Evolutionary conservation across 2,329 filamentous ascomycete species (phyloP), one percentile per base, ranked within the genome.

Genomic region (Cladobotryum mycophilum): DNA sequence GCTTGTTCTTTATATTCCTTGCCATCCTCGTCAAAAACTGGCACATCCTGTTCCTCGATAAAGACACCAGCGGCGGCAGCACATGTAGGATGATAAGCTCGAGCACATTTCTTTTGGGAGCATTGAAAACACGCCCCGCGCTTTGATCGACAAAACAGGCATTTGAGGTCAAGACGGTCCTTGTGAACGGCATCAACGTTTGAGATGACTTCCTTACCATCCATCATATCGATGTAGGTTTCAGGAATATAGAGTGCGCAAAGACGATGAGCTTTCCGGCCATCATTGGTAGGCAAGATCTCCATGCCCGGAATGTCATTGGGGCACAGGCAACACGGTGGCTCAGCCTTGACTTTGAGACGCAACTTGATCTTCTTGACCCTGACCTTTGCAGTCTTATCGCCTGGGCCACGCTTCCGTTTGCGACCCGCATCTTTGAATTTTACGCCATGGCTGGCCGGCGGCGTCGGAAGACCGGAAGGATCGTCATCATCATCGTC

Each of bases 71-170:
- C 92, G 18, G 92, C 85, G 7, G 90, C 86, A 3, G 93, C 93
- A 65, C 93, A 99, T 1, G 91, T 97, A 14, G 92, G 88, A 66
- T 99, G 93, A 69, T 96, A 99, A 8, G 92, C 86, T 56, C 93
- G 79, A 4, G 89, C 86, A 62, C 93, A 99, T 67, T 96, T 97
- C 73, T 91, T 92, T 59, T 89, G 86, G 1, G 89, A 95, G 69
- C 93, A 99, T 67, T 97, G 92, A 71, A 99, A 95, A 70, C 92
- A 96, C 14, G 89, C 89, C n/a, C 93, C 93, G 51, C 87, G 88
- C 68, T 93, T 95, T 33, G 90, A 95, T 34, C 91, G 88, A 65
- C 93, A 99, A 70, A 89, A 96, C 55, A 95, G 83, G 67, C 93
- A 99, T 68, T 95, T 96, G 58, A 97, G 83, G 22, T 95, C 90